Conservation (phyloP, 371 early-diverging fungal species). For the Mucor velutinosus region DNA sequence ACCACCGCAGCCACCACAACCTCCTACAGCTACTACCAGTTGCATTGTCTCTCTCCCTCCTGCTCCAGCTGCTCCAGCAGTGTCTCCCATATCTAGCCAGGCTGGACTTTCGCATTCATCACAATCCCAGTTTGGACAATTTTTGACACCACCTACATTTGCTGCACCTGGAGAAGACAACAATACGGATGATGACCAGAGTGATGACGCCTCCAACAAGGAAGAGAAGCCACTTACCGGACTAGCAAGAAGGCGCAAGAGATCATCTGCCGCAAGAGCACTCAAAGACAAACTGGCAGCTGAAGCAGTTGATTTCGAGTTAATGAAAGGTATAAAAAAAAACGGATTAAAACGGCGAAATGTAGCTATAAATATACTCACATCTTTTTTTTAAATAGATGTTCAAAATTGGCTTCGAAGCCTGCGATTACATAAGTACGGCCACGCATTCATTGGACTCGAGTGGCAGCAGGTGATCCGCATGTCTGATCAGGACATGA, state of each 20-base stretch:
- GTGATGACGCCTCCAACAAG: slow-evolving; percentile 46
- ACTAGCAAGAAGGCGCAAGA: slow-evolving; percentile 46
- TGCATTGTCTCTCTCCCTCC: not conserved
- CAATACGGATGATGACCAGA: slow-evolving; percentile 46
- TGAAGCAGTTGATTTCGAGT: slow-evolving; percentile 77
- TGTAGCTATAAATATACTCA: not conserved
- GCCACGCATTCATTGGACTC: slow-evolving; percentile 82
- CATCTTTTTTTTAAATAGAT: slow-evolving; percentile 51
- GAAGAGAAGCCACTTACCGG: slow-evolving; percentile 41
- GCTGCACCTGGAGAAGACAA: slow-evolving; percentile 20
- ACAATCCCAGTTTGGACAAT: slow-evolving; percentile 25
- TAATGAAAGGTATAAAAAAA: slow-evolving; percentile 65
- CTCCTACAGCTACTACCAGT: not conserved
- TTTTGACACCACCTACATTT: slow-evolving; percentile 11
- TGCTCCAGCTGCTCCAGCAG: not conserved
- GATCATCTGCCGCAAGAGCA: slow-evolving; percentile 52
- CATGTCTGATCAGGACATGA: slow-evolving; percentile 83
- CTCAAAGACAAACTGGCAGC: slow-evolving; percentile 82
- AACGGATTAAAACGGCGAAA: not conserved
- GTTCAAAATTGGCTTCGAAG: slow-evolving; percentile 91
- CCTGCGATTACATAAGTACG: slow-evolving; percentile 95
- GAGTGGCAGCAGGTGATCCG: slow-evolving; percentile 87
- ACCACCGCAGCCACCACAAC: not conserved
- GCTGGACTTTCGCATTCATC: not conserved
- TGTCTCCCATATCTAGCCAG: not conserved